Conservation (phyloP, 2,329 filamentous ascomycete species). For the Bipolaris oryzae region DNA sequence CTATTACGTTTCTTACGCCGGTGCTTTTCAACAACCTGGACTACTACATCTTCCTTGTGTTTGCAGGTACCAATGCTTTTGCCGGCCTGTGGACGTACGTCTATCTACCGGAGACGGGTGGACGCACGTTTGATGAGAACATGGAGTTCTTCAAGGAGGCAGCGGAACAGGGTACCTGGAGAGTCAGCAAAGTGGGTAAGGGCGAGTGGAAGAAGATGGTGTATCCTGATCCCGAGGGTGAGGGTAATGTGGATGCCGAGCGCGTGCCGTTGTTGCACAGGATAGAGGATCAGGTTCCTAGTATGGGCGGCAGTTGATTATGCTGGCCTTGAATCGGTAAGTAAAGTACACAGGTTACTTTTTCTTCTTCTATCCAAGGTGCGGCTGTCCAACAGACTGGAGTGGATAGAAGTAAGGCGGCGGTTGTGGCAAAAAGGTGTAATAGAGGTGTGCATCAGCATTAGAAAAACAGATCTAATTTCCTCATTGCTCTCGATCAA, state of each 20-base stretch:
- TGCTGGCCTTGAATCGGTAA: not conserved
- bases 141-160: constrained; percentile 64
- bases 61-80: constrained; percentile 60
- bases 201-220: constrained; percentile 58
- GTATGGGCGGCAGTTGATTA: constrained; percentile 23
- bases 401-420: not conserved
- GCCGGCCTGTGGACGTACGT: constrained; percentile 62
- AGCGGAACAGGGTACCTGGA: constrained; percentile 58
- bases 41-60: constrained; percentile 65
- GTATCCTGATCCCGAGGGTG: constrained; percentile 47
- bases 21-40: constrained; percentile 65
- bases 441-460: not conserved
- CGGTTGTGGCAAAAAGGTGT: not conserved
- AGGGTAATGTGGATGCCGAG: constrained; percentile 50
- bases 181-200: constrained; percentile 58
- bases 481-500: not conserved
- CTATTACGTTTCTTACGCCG: constrained; percentile 62
- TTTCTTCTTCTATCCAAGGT: not conserved
- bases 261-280: constrained; percentile 54
- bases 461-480: too few relatives aligned
- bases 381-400: not conserved
- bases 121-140: constrained; percentile 65
- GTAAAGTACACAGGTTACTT: not conserved
- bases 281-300: constrained; percentile 52
- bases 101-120: constrained; percentile 61